Evolutionary conservation across 805 yeast genomes (phyloP).

Genomic region (Candida ovalis): DNA sequence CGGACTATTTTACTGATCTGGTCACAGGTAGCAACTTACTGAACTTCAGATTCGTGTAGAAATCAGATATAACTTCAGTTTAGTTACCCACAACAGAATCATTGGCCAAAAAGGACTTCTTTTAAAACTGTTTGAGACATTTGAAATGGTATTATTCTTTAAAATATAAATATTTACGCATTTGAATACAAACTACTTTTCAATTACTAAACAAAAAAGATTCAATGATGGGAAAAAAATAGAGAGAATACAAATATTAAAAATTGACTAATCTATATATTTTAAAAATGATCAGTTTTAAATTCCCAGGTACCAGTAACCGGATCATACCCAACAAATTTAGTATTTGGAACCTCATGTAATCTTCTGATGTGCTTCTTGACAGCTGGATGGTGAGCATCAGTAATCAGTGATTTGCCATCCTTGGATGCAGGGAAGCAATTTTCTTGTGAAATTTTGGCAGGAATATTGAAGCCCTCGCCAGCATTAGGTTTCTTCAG

Average conservation of each 20-base stretch:
- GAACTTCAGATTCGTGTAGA: too few species aligned
- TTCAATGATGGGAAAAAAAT: too few species aligned
- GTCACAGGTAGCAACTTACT: too few species aligned
- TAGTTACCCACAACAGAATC: too few species aligned
- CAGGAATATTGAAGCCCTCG: slow-evolving; percentile 79
- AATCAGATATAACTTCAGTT: too few species aligned
- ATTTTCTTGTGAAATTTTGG: slow-evolving; percentile 67
- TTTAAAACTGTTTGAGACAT: too few species aligned
- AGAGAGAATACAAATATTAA: not conserved
- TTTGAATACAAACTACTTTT: too few species aligned
- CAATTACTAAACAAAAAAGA: too few species aligned
- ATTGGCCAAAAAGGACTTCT: too few species aligned
- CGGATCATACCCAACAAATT: slow-evolving; percentile 75
- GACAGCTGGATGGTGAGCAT: slow-evolving; percentile 70
- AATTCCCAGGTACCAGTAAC: slow-evolving; percentile 71
- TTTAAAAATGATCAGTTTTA: slow-evolving; percentile 40
- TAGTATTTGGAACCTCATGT: slow-evolving; percentile 52
- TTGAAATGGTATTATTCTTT: too few species aligned
- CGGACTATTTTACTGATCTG: too few species aligned
- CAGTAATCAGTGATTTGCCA: slow-evolving; percentile 65
- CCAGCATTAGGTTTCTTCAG: slow-evolving; percentile 59
- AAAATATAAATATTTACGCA: too few species aligned
- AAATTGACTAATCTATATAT: not conserved
- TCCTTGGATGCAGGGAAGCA: slow-evolving; percentile 79
- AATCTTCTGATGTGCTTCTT: slow-evolving; percentile 65